These are phyloP conservation scores for Apiotrichum mycotoxinovorans DNA, from an alignment of 1,284 basidiomycete genomes.

Conservation along the genomic window DNA sequence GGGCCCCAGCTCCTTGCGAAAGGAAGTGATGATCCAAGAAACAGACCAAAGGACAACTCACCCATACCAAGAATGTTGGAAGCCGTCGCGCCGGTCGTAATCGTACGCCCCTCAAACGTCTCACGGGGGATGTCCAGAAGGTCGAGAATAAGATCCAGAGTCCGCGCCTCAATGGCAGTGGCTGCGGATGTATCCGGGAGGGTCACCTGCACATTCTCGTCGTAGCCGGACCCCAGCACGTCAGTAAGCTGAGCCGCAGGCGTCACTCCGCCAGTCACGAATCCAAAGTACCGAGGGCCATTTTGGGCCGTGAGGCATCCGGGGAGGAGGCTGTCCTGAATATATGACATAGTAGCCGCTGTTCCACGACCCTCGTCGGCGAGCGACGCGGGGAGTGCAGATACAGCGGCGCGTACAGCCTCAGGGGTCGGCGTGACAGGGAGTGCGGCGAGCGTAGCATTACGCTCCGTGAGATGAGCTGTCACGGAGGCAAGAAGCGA, in stretches of 20 bases:
- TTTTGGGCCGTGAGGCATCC: constrained; percentile 50
- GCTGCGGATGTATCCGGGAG: constrained; percentile 49
- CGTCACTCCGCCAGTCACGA: constrained; percentile 53
- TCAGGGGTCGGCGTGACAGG: constrained; percentile 24
- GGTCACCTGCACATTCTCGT: constrained; percentile 54
- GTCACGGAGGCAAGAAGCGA: background rate
- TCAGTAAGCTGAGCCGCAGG: constrained; percentile 52
- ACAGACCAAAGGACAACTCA: constrained; percentile 24
- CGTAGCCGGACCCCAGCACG: constrained; percentile 45
- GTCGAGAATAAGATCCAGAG: constrained; percentile 51
- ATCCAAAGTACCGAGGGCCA: constrained; percentile 54
- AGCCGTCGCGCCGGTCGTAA: constrained; percentile 56
- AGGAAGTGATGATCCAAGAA: background rate
- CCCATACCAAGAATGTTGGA: constrained; percentile 54
- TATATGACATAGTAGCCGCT: constrained; percentile 27
- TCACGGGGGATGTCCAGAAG: constrained; percentile 47
- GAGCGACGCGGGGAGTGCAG: constrained; percentile 30
- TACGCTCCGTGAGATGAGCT: constrained; percentile 24
- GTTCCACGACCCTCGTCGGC: constrained; percentile 43
- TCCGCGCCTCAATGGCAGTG: constrained; percentile 50
- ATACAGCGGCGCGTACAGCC: constrained; percentile 21
- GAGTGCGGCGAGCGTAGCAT: constrained; percentile 22
- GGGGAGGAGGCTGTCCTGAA: constrained; percentile 40
- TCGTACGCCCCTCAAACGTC: constrained; percentile 48
- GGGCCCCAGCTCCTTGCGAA: too few species aligned